phyloP scores from a whole-genome alignment of 2,329 filamentous ascomycete species.

The Neopestalotiopsis sp. region DNA sequence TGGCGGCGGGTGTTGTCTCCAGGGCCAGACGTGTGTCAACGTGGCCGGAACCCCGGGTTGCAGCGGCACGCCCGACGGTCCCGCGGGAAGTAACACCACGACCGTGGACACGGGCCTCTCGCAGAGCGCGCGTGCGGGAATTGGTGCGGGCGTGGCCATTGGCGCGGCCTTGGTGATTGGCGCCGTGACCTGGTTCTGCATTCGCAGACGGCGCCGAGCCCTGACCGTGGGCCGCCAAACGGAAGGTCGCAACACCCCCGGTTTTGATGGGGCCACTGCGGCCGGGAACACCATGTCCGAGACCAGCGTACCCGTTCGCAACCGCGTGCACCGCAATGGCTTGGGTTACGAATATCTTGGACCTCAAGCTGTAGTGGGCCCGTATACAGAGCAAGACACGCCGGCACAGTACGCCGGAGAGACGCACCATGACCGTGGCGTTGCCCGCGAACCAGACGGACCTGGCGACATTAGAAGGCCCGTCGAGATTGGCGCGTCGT shows the following conservation, averaged over 20 bases:
- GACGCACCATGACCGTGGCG: slow-evolving; percentile 38
- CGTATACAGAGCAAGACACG: slow-evolving; percentile 21
- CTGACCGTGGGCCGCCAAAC: slow-evolving; percentile 23
- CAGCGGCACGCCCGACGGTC: slow-evolving; percentile 44
- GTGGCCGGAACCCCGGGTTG: slow-evolving; percentile 35
- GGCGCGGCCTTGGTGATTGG: slow-evolving; percentile 48
- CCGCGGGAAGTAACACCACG: slow-evolving; percentile 38
- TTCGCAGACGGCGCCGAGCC: slow-evolving; percentile 41
- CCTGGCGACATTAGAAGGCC: slow-evolving; percentile 56
- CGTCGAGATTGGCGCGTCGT: slow-evolving; percentile 57
- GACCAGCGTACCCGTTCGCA: slow-evolving; percentile 19
- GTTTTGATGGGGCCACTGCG: not conserved
- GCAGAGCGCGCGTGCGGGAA: slow-evolving; percentile 58
- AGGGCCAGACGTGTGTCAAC: slow-evolving; percentile 26
- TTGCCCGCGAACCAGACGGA: slow-evolving; percentile 48
- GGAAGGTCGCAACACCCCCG: not conserved
- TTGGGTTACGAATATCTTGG: slow-evolving; percentile 33
- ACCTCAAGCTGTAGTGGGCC: slow-evolving; percentile 23
- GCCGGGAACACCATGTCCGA: slow-evolving; percentile 19
- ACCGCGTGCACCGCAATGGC: slow-evolving; percentile 16
- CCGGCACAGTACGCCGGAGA: slow-evolving; percentile 36
- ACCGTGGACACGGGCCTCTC: slow-evolving; percentile 41
- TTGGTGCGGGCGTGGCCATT: slow-evolving; percentile 58
- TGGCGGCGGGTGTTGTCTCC: slow-evolving; percentile 9
- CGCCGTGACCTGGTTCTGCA: slow-evolving; percentile 51